phyloP scores from a whole-genome alignment of 371 early-diverging fungal genomes.

The Mucor irregularis region DNA sequence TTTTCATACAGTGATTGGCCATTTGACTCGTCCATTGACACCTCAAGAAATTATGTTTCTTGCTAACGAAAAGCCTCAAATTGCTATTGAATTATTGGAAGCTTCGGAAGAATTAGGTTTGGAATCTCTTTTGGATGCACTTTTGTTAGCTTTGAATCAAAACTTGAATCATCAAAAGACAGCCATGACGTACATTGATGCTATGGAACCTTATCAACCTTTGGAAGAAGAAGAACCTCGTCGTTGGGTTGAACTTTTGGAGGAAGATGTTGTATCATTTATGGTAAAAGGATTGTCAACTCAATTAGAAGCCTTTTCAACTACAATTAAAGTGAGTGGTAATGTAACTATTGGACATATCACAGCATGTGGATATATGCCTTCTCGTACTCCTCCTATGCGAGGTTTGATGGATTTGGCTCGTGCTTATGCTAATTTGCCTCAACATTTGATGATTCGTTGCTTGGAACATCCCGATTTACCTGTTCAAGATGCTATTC shows the following conservation, averaged over 20 bases:
- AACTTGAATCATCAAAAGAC: conserved; percentile 23
- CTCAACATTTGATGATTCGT: conserved; percentile 36
- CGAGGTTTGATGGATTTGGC: conserved; percentile 34
- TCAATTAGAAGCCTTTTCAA: conserved; percentile 34
- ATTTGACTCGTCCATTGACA: conserved; percentile 32
- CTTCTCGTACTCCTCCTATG: conserved; percentile 29
- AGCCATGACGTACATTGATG: conserved; percentile 29
- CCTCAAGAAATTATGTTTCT: conserved; percentile 34
- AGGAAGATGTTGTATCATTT: conserved; percentile 33
- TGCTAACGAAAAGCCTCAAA: conserved; percentile 37
- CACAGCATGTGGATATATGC: conserved; percentile 33
- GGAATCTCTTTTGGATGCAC: conserved; percentile 23
- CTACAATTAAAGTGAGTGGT: conserved; percentile 28
- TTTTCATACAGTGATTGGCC: conserved; percentile 32
- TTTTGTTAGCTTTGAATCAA: conserved; percentile 24
- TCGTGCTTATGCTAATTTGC: conserved; percentile 31
- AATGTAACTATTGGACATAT: conserved; percentile 26
- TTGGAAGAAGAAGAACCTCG: conserved; percentile 30
- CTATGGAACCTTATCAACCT: conserved; percentile 30
- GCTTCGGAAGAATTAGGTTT: conserved; percentile 40
- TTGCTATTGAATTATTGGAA: conserved; percentile 37
- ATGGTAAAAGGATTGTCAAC: conserved; percentile 21
- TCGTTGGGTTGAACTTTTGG: conserved; percentile 37
- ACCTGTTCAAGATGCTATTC: conserved; percentile 35
- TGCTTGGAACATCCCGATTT: conserved; percentile 39